Conservation (phyloP, 768 basidiomycete genomes). For the Amanita thiersii region DNA sequence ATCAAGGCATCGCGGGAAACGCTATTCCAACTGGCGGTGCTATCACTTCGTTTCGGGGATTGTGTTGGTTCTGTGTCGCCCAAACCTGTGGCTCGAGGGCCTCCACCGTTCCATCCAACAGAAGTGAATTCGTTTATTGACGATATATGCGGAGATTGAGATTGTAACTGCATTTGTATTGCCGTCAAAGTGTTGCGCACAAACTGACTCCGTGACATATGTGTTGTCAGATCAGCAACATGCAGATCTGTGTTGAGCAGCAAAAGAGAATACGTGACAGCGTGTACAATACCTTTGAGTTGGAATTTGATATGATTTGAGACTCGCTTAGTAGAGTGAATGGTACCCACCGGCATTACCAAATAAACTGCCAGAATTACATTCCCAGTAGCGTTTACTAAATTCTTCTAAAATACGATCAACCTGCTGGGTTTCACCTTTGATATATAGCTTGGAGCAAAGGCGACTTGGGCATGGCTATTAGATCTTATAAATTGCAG, state of each 20-base stretch:
- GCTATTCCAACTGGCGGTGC: constrained; percentile 81
- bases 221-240: constrained; percentile 78
- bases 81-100: constrained; percentile 45
- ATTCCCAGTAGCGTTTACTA: constrained; percentile 84
- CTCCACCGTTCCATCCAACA: constrained; percentile 50
- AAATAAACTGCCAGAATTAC: constrained; percentile 75
- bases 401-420: constrained; percentile 94
- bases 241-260: constrained; percentile 97
- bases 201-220: constrained; percentile 92
- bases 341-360: constrained; percentile 70
- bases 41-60: constrained; percentile 71
- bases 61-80: constrained; percentile 48
- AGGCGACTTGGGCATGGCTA: constrained; percentile 45
- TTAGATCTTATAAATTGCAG: constrained; percentile 3
- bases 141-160: constrained; percentile 34
- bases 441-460: constrained; percentile 87
- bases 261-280: constrained; percentile 86
- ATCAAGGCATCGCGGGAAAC: constrained; percentile 52
- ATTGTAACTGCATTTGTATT: constrained; percentile 71
- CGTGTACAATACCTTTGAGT: constrained; percentile 63
- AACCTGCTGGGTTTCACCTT: constrained; percentile 96
- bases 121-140: constrained; percentile 57
- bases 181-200: constrained; percentile 86
- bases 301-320: constrained; percentile 33
- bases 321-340: constrained; percentile 2